Evolutionary conservation across 2,329 filamentous ascomycete species (phyloP).

Genomic region (Colletotrichum coccodes): DNA sequence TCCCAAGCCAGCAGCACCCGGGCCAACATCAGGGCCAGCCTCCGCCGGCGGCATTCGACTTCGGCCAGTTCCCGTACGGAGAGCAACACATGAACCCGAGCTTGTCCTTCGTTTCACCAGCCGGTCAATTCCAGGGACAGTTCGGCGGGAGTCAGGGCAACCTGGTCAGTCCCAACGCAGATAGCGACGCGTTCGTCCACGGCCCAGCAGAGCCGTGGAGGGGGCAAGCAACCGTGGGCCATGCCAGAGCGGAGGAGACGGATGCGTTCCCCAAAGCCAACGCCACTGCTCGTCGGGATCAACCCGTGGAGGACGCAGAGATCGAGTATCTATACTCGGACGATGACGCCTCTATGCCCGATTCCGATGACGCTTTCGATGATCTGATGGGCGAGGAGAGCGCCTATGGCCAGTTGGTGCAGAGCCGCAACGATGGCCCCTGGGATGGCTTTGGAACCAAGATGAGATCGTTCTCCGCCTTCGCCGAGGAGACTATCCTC

Average conservation of each 20-base stretch:
- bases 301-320: slow-evolving; percentile 11
- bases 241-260: slow-evolving; percentile 3
- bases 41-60: slow-evolving; percentile 31
- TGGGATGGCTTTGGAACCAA: slow-evolving; percentile 56
- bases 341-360: slow-evolving; percentile 71
- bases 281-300: not conserved
- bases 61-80: slow-evolving; percentile 37
- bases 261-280: not conserved
- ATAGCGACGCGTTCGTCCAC: slow-evolving; percentile 12
- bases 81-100: slow-evolving; percentile 30
- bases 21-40: slow-evolving; percentile 36
- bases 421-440: slow-evolving; percentile 46
- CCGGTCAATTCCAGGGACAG: slow-evolving; percentile 27
- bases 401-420: slow-evolving; percentile 50
- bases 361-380: slow-evolving; percentile 67
- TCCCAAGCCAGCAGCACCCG: slow-evolving; percentile 28
- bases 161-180: slow-evolving; percentile 20
- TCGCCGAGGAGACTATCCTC: slow-evolving; percentile 62
- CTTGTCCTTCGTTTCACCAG: slow-evolving; percentile 24
- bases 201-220: slow-evolving; percentile 7
- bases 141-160: slow-evolving; percentile 9
- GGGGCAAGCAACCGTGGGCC: not conserved
- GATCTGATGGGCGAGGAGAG: slow-evolving; percentile 49
- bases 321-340: slow-evolving; percentile 61
- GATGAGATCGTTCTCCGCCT: slow-evolving; percentile 60